phyloP scores from a whole-genome alignment of 1,284 basidiomycete species.

The Papiliotrema flavescens region DNA sequence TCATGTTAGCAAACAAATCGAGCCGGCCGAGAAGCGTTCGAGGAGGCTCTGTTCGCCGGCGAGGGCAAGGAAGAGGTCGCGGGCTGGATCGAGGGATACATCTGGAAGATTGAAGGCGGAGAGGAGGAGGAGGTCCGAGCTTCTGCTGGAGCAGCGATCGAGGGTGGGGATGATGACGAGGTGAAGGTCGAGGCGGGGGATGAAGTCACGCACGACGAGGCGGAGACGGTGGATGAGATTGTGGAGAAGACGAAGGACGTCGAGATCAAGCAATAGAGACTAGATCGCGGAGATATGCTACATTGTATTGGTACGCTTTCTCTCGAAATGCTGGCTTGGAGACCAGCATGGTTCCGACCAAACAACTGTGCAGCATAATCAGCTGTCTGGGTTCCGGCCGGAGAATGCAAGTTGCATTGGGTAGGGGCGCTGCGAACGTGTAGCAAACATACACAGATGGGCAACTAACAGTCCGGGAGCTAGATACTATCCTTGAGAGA shows the following conservation, averaged over 20 bases:
- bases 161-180: conserved; percentile 18
- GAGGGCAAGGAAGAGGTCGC: conserved; percentile 50
- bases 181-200: conserved; percentile 19
- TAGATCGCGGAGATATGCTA: too few relatives aligned
- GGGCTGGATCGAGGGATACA: conserved; percentile 49
- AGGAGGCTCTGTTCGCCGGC: conserved; percentile 44
- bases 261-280: too few relatives aligned
- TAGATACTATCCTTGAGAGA: too few relatives aligned
- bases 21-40: conserved; percentile 43
- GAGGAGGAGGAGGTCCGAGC: conserved; percentile 24
- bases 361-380: too few relatives aligned
- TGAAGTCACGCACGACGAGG: conserved; percentile 20
- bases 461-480: too few relatives aligned
- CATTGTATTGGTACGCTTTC: too few relatives aligned
- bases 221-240: conserved; percentile 23
- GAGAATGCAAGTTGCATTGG: too few relatives aligned
- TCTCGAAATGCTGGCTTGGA: too few relatives aligned
- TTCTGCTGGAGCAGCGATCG: conserved; percentile 13
- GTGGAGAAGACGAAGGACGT: conserved; percentile 25
- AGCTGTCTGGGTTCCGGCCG: too few relatives aligned
- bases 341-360: too few relatives aligned
- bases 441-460: too few relatives aligned
- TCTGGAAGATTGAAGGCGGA: conserved; percentile 38
- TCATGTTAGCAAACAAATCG: conserved; percentile 41
- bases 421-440: too few relatives aligned